Percentiles rank a stretch among this genome's conserved stretches.
Evolutionary conservation across 192 early-diverging fungal species (phyloP).

Genomic region (Coemansia sp.): DNA sequence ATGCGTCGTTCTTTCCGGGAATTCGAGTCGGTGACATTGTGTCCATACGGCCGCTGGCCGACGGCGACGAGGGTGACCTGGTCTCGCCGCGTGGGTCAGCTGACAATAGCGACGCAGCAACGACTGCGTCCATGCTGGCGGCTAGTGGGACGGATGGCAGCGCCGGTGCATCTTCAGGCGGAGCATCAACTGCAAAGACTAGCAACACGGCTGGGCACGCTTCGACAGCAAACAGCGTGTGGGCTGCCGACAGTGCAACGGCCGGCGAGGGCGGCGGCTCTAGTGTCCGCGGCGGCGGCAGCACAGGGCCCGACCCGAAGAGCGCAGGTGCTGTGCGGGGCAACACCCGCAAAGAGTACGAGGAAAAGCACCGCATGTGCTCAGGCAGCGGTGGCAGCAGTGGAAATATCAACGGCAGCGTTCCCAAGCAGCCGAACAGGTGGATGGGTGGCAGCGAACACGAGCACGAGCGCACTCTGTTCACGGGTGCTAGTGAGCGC

Average conservation of each 20-base stretch:
- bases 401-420: background rate
- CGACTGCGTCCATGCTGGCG: background rate
- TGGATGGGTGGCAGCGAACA: background rate
- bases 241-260: background rate
- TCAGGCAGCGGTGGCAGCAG: background rate
- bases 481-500: slow-evolving; percentile 3
- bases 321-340: background rate
- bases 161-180: background rate
- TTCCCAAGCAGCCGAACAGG: slow-evolving; percentile 1
- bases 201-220: background rate
- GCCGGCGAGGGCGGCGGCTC: background rate
- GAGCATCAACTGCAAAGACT: background rate
- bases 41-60: slow-evolving; percentile 27
- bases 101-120: slow-evolving; percentile 18
- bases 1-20: slow-evolving; percentile 45
- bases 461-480: background rate
- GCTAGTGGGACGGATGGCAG: background rate
- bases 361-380: slow-evolving; percentile 8
- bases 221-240: background rate
- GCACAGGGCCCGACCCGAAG: background rate
- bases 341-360: background rate
- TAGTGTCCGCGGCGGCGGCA: background rate
- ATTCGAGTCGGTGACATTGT: slow-evolving; percentile 49
- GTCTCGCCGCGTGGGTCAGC: slow-evolving; percentile 23
- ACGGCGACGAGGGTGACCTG: slow-evolving; percentile 21